These are phyloP conservation scores for Ophiostoma pallidulum DNA, from an alignment of 2,329 filamentous ascomycete species.

Conservation along the genomic window DNA sequence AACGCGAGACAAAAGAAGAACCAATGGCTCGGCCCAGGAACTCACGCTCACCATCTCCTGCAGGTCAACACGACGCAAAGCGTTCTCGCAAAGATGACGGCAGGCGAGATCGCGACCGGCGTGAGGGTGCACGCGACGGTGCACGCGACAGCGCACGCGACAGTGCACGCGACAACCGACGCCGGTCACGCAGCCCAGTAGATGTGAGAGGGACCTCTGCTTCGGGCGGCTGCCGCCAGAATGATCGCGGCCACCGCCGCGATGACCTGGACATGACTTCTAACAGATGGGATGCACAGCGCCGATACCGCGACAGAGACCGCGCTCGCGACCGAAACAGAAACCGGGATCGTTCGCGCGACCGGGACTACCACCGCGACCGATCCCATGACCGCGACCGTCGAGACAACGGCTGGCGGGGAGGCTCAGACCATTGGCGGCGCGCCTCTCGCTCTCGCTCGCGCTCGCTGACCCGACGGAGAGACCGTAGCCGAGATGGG, in stretches of 20 bases:
- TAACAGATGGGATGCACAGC: constrained; percentile 38
- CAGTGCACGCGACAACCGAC: constrained; percentile 41
- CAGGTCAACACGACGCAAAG: constrained; percentile 68
- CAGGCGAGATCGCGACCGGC: constrained; percentile 43
- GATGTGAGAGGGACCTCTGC: constrained; percentile 44
- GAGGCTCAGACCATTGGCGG: constrained; percentile 41
- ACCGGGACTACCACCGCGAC: constrained; percentile 17
- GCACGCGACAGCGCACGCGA: constrained; percentile 43
- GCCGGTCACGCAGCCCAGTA: constrained; percentile 51
- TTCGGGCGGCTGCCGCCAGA: no score
- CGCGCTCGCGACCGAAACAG: constrained; percentile 37
- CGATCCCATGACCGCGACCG: constrained; percentile 23
- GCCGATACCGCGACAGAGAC: constrained; percentile 51
- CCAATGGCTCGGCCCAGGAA: constrained; percentile 55
- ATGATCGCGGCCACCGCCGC: no score
- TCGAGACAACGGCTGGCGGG: constrained; percentile 56
- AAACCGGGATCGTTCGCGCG: constrained; percentile 3
- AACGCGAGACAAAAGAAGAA: constrained; percentile 19
- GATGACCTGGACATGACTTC: constrained; percentile 29
- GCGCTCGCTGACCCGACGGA: constrained; percentile 47
- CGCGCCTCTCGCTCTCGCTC: constrained; percentile 53
- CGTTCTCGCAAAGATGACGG: constrained; percentile 54
- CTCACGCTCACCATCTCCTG: constrained; percentile 85
- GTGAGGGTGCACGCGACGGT: constrained; percentile 40
- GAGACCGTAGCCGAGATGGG: constrained; percentile 54